Evolutionary conservation across 805 yeast species (phyloP).

Genomic region (Schwanniomyces polymorphus): DNA sequence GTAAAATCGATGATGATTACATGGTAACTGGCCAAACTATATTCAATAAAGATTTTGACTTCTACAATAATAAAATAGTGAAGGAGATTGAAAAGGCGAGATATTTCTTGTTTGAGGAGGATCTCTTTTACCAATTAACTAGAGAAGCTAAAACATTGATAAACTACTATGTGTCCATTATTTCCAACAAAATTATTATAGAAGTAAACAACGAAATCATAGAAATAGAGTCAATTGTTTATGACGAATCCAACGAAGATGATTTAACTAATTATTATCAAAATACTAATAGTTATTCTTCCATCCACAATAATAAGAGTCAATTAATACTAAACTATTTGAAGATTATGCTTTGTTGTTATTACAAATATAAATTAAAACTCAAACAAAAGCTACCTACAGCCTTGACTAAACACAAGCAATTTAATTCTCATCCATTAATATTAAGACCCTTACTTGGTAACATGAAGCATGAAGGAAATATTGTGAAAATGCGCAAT

Average conservation of each 20-base stretch:
- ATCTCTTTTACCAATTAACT: conserved; percentile 72
- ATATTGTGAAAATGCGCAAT: conserved; percentile 26
- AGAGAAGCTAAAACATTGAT: conserved; percentile 73
- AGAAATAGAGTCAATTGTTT: conserved; percentile 66
- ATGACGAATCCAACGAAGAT: conserved; percentile 42
- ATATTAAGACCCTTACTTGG: conserved; percentile 60
- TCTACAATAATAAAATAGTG: conserved; percentile 29
- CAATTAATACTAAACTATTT: conserved; percentile 53
- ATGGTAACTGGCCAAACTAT: conserved; percentile 59
- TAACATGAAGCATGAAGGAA: conserved; percentile 53
- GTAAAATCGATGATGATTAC: conserved; percentile 53
- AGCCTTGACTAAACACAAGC: conserved; percentile 45
- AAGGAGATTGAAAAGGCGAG: conserved; percentile 67
- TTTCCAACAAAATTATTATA: conserved; percentile 62
- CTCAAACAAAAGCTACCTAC: conserved; percentile 49
- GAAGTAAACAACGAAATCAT: conserved; percentile 66
- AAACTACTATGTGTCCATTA: conserved; percentile 66
- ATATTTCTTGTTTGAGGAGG: conserved; percentile 82
- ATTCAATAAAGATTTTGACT: conserved; percentile 18
- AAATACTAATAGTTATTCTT: conserved; percentile 27
- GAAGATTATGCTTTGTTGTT: conserved; percentile 61
- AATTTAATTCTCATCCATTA: conserved; percentile 41
- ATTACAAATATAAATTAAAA: conserved; percentile 48
- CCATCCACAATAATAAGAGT: conserved; percentile 44
- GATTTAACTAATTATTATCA: conserved; percentile 29